Percentiles rank a stretch among this genome's conserved stretches.
Conservation (phyloP, 2,329 filamentous ascomycete genomes). For the Xylariales sp. region DNA sequence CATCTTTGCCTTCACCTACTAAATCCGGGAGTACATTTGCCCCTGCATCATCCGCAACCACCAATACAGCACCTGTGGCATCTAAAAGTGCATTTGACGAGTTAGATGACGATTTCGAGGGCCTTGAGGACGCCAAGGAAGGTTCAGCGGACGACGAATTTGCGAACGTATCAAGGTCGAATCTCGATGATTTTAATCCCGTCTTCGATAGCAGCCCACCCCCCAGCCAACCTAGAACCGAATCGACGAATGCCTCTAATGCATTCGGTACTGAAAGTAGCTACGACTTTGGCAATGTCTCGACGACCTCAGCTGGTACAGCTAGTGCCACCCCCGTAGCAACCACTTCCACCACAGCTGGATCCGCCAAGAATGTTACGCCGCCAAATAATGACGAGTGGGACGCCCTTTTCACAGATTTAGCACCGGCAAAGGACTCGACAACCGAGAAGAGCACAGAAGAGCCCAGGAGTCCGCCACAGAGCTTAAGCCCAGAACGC, state of each 20-base stretch:
- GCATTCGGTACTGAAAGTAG: slow-evolving; percentile 67
- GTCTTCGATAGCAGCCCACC: slow-evolving; percentile 79
- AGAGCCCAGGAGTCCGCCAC: slow-evolving; percentile 42
- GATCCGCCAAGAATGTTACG: slow-evolving; percentile 55
- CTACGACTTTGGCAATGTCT: slow-evolving; percentile 68
- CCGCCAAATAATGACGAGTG: slow-evolving; percentile 77
- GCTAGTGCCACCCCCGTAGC: slow-evolving; percentile 53
- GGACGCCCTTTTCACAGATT: slow-evolving; percentile 91
- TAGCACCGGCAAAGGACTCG: slow-evolving; percentile 67
- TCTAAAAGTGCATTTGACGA: slow-evolving; percentile 75
- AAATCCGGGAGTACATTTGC: slow-evolving; percentile 50
- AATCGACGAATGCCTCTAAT: slow-evolving; percentile 55
- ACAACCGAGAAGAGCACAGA: slow-evolving; percentile 46
- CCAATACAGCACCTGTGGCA: slow-evolving; percentile 50
- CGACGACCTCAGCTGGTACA: slow-evolving; percentile 49
- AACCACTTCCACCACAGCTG: slow-evolving; percentile 48
- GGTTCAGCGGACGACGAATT: slow-evolving; percentile 83
- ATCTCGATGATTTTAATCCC: slow-evolving; percentile 81
- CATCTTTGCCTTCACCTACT: slow-evolving; percentile 50
- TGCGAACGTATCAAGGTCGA: slow-evolving; percentile 76
- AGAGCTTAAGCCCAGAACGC: slow-evolving; percentile 42
- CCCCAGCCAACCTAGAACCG: slow-evolving; percentile 65
- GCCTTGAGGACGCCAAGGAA: slow-evolving; percentile 85
- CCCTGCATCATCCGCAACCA: slow-evolving; percentile 52
- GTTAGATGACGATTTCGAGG: slow-evolving; percentile 83